Evolutionary conservation across 805 yeast species (phyloP).

Genomic region (Candida quercuum): DNA sequence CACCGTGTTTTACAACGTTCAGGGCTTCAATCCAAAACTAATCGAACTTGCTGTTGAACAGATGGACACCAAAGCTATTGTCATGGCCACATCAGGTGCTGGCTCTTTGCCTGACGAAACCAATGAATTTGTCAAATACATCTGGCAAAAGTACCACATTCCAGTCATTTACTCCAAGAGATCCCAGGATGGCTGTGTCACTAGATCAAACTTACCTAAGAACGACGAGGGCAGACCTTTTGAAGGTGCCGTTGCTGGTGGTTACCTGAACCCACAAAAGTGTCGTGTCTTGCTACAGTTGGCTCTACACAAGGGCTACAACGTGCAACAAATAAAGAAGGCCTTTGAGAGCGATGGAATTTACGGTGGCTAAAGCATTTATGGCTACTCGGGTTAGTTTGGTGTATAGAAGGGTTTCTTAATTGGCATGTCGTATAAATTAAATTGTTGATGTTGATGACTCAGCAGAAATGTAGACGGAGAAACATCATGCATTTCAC

Average conservation of each 20-base stretch:
- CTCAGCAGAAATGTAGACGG: no score
- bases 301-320: slow-evolving; percentile 35
- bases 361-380: slow-evolving; percentile 36
- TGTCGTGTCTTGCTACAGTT: slow-evolving; percentile 53
- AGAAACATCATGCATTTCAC: no score
- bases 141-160: slow-evolving; percentile 33
- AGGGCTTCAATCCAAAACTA: slow-evolving; percentile 47
- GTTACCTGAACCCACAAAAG: slow-evolving; percentile 63
- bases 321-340: slow-evolving; percentile 28
- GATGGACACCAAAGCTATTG: slow-evolving; percentile 46
- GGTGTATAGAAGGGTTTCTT: no score
- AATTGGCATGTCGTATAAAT: no score
- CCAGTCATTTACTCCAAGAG: slow-evolving; percentile 64
- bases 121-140: slow-evolving; percentile 27
- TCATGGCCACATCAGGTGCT: slow-evolving; percentile 68
- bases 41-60: slow-evolving; percentile 42
- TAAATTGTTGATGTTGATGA: no score
- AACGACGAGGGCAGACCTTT: slow-evolving; percentile 29
- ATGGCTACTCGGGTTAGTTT: no score
- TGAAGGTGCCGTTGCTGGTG: slow-evolving; percentile 50
- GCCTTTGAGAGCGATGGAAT: slow-evolving; percentile 34
- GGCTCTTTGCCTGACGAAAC: slow-evolving; percentile 29
- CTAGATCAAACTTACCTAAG: slow-evolving; percentile 39
- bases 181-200: slow-evolving; percentile 69
- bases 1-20: slow-evolving; percentile 55